Base-by-base conservation (phyloP, 2,329 filamentous ascomycete genomes). In the Fusarium poae region DNA sequence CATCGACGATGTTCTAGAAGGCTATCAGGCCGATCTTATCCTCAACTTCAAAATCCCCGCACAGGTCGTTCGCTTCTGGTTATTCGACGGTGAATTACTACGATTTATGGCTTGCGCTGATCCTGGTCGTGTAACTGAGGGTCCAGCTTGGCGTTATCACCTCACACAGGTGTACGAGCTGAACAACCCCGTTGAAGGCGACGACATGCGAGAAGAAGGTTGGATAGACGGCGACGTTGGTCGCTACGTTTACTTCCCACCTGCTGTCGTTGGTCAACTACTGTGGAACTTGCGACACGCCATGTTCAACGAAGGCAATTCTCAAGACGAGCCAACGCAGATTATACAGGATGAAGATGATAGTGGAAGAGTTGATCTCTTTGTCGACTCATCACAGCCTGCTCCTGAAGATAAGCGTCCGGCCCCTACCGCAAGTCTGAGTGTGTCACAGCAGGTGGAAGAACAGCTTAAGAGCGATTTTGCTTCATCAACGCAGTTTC, bases 41-140 rank as follows among this genome's bases (percentile, higher is more conserved):
- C 82, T 88, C 43, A 77, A 79, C 18, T 89, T 86, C 78, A 83
- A 81, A 49, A 82, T 91, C 23, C 86, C 87, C 3, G 73, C 79
- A 5, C 80, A 82, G 18, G 85, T 89, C 7, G 80, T 77, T 20
- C 86, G 89, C n/a, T 82, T 90, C 70, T 91, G 89, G 89, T 80
- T 91, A 18, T 88, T 89, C 67, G 81, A 86, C 80, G 18, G 77
- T 72, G 32, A 85, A 81, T 77, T 84, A 57, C 76, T 91, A 11
- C 83, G 80, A 53, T 89, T 90, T 72, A 88, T 91, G 83, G 88
- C 86, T 16, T 81, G 81, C 13, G 81, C 90, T 18, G 81, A 84
- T 0, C 75, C 79, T 1, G 79, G 82, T 0, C 1, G 85, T 82
- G 51, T 65, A 13, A 62, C 49, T 0, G 57, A 56, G 34, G 42